Evolutionary conservation across 208 protist genomes (phyloP).

Genomic region (Trichomonas tenax): DNA sequence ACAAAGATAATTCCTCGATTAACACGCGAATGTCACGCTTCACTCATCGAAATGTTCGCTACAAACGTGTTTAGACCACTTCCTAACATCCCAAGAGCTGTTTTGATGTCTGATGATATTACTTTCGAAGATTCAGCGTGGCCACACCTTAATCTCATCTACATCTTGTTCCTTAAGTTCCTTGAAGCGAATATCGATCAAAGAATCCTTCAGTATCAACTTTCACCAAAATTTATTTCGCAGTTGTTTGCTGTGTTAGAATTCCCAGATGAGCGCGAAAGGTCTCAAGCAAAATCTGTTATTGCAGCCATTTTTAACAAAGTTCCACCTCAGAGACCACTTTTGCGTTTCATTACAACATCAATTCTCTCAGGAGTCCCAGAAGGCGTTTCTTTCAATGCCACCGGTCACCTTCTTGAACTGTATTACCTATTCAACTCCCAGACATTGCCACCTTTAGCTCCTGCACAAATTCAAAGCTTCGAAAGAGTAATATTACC

Average conservation of each 20-base stretch:
- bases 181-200: not conserved
- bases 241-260: not conserved
- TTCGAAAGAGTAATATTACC: not conserved
- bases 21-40: not conserved
- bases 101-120: not conserved
- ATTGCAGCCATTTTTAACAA: not conserved
- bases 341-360: not conserved
- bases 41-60: conserved; percentile 9
- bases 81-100: not conserved
- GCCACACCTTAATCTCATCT: not conserved
- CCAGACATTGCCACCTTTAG: not conserved
- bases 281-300: not conserved
- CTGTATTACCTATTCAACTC: not conserved
- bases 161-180: not conserved
- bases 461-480: not conserved
- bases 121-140: not conserved
- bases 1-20: not conserved
- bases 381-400: not conserved
- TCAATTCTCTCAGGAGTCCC: not conserved
- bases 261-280: conserved; percentile 4
- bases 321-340: not conserved
- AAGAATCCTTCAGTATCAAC: not conserved
- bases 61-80: not conserved
- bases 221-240: not conserved
- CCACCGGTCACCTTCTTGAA: not conserved